Percentiles rank a stretch among this genome's conserved stretches.
Evolutionary conservation across 495 filamentous ascomycete genomes (phyloP).

Genomic region (Barbatosphaeria neglecta): DNA sequence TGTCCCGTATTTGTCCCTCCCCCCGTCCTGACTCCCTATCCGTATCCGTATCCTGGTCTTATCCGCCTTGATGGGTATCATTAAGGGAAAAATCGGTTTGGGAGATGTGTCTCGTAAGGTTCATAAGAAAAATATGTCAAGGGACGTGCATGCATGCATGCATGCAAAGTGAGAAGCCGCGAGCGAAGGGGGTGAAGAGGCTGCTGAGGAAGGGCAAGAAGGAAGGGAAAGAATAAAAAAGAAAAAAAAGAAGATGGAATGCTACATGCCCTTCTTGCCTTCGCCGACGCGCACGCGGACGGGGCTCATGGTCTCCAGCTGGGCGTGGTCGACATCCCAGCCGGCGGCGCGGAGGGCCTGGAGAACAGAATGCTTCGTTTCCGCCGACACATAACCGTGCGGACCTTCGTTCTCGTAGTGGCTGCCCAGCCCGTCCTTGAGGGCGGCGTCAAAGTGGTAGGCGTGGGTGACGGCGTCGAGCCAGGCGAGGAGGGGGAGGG

Average conservation of each 20-base stretch:
- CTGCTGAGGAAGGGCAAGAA: neutral
- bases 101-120: no score
- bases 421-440: conserved; percentile 20
- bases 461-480: conserved; percentile 56
- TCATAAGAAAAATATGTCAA: no score
- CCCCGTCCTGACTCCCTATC: neutral
- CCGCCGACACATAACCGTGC: conserved; percentile 20
- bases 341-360: conserved; percentile 19
- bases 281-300: conserved; percentile 17
- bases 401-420: conserved; percentile 23
- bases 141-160: no score
- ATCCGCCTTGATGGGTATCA: no score
- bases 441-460: conserved; percentile 21
- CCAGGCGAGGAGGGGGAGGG: conserved; percentile 58
- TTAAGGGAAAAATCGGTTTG: no score
- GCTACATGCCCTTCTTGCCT: conserved; percentile 16
- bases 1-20: no score
- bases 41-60: no score
- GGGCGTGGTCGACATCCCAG: conserved; percentile 33
- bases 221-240: conserved; percentile 1
- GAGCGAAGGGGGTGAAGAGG: neutral
- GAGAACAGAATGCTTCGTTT: conserved; percentile 20
- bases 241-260: no score
- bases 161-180: no score
- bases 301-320: conserved; percentile 29